Evolutionary conservation across 2,329 filamentous ascomycete species (phyloP).

Genomic region (Hypoxylon sp.): DNA sequence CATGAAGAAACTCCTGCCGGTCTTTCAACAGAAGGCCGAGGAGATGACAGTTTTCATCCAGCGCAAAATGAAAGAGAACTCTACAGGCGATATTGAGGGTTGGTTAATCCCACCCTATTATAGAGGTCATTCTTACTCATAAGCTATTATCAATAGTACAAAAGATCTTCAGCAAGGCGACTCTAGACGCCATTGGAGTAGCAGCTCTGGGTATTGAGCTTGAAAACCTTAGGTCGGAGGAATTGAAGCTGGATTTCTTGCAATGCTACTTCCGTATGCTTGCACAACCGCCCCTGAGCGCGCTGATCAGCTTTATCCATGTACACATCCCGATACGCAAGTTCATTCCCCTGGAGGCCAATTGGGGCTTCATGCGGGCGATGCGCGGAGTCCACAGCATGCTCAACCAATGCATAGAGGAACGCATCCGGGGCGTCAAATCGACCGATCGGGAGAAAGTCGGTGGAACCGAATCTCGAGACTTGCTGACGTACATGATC

Average conservation of each 20-base stretch:
- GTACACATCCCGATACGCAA: constrained; percentile 56
- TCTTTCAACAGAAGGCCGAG: constrained; percentile 55
- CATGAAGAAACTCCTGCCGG: constrained; percentile 55
- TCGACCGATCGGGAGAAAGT: constrained; percentile 37
- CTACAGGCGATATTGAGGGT: constrained; percentile 37
- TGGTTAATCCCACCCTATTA: constrained; percentile 1
- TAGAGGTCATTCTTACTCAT: neutral
- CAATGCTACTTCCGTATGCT: constrained; percentile 51
- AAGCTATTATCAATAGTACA: constrained; percentile 48
- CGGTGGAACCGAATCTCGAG: constrained; percentile 40
- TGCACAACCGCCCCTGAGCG: constrained; percentile 45
- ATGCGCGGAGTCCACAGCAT: constrained; percentile 53
- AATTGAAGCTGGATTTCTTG: constrained; percentile 47
- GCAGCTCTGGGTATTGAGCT: constrained; percentile 56
- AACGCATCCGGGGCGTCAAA: constrained; percentile 47
- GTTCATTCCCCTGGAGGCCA: constrained; percentile 56
- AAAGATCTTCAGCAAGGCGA: constrained; percentile 48
- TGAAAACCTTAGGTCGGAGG: constrained; percentile 47
- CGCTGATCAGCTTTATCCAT: constrained; percentile 51
- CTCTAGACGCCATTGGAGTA: constrained; percentile 57
- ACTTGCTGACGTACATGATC: constrained; percentile 56
- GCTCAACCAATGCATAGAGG: constrained; percentile 49
- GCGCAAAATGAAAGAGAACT: constrained; percentile 43
- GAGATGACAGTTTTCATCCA: constrained; percentile 50
- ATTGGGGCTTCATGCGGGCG: constrained; percentile 55